Conservation (phyloP, 768 basidiomycete species). For the Sporobolomyces phaffii region DNA sequence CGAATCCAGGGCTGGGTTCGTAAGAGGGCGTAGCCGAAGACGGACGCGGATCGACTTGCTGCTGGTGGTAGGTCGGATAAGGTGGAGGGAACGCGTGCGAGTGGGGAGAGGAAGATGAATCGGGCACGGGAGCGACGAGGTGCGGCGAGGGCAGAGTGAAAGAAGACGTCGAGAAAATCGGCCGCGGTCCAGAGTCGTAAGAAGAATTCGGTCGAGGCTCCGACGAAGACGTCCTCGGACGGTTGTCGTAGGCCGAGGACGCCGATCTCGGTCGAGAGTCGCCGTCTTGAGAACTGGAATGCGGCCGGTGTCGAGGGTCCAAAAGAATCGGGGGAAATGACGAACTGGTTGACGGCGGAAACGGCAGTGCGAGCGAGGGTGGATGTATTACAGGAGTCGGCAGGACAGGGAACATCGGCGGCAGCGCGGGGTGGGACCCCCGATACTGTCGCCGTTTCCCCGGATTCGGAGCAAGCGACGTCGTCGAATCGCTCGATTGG, state of each 20-base stretch:
- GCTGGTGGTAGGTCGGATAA: neutral
- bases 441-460: constrained; percentile 2
- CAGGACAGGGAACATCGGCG: neutral
- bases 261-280: neutral
- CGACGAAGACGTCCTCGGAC: constrained; percentile 12
- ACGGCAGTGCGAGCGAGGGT: neutral
- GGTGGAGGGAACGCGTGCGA: neutral
- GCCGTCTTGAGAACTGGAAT: neutral
- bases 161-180: neutral
- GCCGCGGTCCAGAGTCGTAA: neutral
- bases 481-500: neutral
- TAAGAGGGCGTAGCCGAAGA: no score
- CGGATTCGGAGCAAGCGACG: neutral
- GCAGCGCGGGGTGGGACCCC: constrained; percentile 3
- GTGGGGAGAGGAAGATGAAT: neutral
- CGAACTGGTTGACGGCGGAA: neutral
- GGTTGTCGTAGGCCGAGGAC: neutral
- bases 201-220: constrained; percentile 15
- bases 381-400: neutral
- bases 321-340: neutral
- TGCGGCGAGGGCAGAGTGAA: neutral
- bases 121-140: neutral
- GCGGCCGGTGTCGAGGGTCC: neutral
- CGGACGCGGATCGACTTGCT: neutral
- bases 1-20: no score